phyloP scores from a whole-genome alignment of 331 rosid genomes.

The Stylosanthes scabra region DNA sequence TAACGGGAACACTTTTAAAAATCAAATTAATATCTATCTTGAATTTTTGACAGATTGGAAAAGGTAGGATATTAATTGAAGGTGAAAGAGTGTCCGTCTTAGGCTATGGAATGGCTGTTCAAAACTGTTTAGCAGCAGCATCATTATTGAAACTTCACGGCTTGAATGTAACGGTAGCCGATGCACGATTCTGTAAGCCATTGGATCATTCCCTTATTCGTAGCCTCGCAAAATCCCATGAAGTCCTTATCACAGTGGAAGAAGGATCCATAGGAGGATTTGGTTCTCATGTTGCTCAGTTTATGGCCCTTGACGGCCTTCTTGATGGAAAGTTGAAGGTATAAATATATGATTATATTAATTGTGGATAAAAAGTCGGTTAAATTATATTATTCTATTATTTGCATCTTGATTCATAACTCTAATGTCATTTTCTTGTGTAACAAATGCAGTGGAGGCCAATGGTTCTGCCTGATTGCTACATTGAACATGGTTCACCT shows the following conservation, averaged over 20 bases:
- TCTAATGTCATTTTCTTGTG: conserved; percentile 13
- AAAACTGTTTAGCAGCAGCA: conserved; percentile 76
- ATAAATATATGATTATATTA: too few relatives aligned
- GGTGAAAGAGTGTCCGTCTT: conserved; percentile 91
- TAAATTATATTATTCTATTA: too few relatives aligned
- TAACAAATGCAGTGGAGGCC: conserved; percentile 87
- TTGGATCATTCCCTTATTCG: conserved; percentile 78
- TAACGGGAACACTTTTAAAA: too few relatives aligned
- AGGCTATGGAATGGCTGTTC: conserved; percentile 86
- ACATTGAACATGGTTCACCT: conserved; percentile 81
- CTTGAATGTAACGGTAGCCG: conserved; percentile 69
- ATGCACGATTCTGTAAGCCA: conserved; percentile 97
- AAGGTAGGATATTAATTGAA: conserved; percentile 74
- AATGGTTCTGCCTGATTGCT: conserved; percentile 81
- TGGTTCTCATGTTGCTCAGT: conserved; percentile 92
- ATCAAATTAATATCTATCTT: conserved; percentile 16
- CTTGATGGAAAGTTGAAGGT: conserved; percentile 79
- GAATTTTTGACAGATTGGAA: conserved; percentile 62
- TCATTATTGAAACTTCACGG: conserved; percentile 58
- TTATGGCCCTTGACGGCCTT: conserved; percentile 90
- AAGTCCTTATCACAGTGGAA: conserved; percentile 80
- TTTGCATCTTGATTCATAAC: background rate
- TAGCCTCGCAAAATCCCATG: conserved; percentile 73
- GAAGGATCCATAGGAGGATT: conserved; percentile 97
- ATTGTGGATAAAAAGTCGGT: too few relatives aligned